These are phyloP conservation scores for Fusarium kyushuense DNA, from an alignment of 2,329 filamentous ascomycete genomes.

Conservation along the genomic window DNA sequence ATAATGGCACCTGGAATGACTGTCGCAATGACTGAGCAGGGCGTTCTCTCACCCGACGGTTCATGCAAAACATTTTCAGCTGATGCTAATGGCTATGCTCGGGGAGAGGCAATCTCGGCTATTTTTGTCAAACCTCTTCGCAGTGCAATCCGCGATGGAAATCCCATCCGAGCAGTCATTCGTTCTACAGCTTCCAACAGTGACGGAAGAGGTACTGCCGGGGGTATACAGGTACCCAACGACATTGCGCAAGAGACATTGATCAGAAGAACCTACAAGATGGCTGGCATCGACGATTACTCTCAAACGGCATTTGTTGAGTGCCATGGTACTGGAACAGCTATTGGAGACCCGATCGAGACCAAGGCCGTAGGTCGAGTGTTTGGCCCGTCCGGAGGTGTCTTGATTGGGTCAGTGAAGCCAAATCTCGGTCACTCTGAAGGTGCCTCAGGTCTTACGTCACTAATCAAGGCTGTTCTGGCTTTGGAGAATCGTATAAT, in stretches of 20 bases:
- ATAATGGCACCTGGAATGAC: slow-evolving; percentile 22
- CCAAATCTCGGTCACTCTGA: slow-evolving; percentile 3
- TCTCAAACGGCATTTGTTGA: slow-evolving; percentile 9
- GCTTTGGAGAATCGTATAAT: slow-evolving; percentile 50
- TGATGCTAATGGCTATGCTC: slow-evolving; percentile 24
- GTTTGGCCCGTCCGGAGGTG: slow-evolving; percentile 6
- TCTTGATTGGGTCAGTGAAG: slow-evolving; percentile 1
- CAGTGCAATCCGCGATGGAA: not conserved
- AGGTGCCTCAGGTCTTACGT: slow-evolving; percentile 3
- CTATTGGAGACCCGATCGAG: slow-evolving; percentile 7
- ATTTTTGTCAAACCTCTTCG: slow-evolving; percentile 9
- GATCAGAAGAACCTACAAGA: slow-evolving; percentile 2
- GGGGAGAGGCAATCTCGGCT: slow-evolving; percentile 24
- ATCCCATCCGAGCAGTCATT: slow-evolving; percentile 9
- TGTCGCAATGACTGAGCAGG: not conserved
- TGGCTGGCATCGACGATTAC: not conserved
- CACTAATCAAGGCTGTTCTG: slow-evolving; percentile 34
- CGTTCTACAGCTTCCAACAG: slow-evolving; percentile 6
- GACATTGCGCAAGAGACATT: not conserved
- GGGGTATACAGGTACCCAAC: slow-evolving; percentile 13
- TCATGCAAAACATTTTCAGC: slow-evolving; percentile 17
- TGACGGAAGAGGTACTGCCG: slow-evolving; percentile 16
- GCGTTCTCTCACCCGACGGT: slow-evolving; percentile 12
- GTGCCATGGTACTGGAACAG: slow-evolving; percentile 8
- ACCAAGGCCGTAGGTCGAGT: slow-evolving; percentile 2